A percentile compares a stretch with the other conserved stretches of the same genome.
These are phyloP conservation scores for Calvatia gigantea DNA, from an alignment of 768 basidiomycete species.

Conservation along the genomic window DNA sequence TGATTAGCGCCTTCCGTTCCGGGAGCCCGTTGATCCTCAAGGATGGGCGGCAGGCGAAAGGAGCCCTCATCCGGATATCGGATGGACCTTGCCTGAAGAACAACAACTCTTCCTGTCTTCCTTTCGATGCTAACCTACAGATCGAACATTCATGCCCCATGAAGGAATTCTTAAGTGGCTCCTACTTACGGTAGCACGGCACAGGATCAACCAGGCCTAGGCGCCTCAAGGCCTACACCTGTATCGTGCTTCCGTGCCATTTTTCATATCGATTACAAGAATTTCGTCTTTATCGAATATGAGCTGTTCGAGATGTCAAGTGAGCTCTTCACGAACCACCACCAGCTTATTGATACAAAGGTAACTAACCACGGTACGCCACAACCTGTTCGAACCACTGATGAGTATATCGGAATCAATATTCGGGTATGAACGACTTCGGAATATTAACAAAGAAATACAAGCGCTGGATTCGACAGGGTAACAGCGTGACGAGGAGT, in stretches of 20 bases:
- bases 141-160: not conserved
- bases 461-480: too few species aligned
- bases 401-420: too few species aligned
- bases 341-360: too few species aligned
- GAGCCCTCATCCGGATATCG: not conserved
- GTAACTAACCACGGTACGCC: too few species aligned
- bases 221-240: slow-evolving; percentile 1
- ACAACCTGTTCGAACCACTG: too few species aligned
- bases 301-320: too few species aligned
- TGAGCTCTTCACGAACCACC: too few species aligned
- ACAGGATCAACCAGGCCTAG: not conserved
- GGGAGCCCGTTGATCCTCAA: not conserved
- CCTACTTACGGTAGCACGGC: not conserved
- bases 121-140: not conserved
- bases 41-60: not conserved
- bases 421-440: too few species aligned
- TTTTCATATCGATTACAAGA: slow-evolving; percentile 1
- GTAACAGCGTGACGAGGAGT: too few species aligned
- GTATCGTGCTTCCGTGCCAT: not conserved
- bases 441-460: too few species aligned
- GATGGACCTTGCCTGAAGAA: not conserved
- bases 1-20: not conserved
- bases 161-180: not conserved
- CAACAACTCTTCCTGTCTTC: not conserved
- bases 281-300: too few species aligned